These are phyloP conservation scores for Botrytis byssoidea DNA, from an alignment of 2,329 filamentous ascomycete genomes.

Conservation along the genomic window DNA sequence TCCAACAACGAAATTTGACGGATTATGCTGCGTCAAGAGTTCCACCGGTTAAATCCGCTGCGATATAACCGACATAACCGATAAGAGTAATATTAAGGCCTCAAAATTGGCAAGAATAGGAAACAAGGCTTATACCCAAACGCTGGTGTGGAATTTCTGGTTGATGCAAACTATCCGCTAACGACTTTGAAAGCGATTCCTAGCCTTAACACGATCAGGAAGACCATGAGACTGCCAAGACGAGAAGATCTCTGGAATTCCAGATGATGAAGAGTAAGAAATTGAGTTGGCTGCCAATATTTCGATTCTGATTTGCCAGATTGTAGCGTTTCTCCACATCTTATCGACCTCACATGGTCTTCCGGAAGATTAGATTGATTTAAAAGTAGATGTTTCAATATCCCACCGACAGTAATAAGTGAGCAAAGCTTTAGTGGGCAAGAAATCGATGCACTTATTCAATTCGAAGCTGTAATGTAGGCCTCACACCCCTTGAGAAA, in stretches of 20 bases:
- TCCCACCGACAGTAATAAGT: neutral
- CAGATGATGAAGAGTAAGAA: neutral
- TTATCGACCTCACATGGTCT: neutral
- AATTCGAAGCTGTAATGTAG: too few species aligned
- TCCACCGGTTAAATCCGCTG: too few species aligned
- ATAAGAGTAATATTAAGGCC: too few species aligned
- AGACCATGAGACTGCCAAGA: too few species aligned
- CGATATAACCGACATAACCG: too few species aligned
- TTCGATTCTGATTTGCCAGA: neutral
- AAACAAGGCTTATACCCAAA: too few species aligned
- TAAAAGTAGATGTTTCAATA: neutral
- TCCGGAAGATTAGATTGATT: neutral
- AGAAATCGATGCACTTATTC: too few species aligned
- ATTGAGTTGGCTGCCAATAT: neutral
- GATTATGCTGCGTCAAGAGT: too few species aligned
- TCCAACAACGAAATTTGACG: too few species aligned
- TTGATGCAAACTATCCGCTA: neutral
- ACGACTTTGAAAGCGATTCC: neutral
- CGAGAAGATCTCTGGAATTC: neutral
- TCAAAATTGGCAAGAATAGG: too few species aligned
- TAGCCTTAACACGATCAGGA: neutral
- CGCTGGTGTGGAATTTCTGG: too few species aligned
- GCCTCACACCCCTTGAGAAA: neutral
- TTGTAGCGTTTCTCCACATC: neutral
- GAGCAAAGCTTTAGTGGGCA: neutral